Conservation (phyloP, 306 rosid genomes). For the Lagenaria siceraria region DNA sequence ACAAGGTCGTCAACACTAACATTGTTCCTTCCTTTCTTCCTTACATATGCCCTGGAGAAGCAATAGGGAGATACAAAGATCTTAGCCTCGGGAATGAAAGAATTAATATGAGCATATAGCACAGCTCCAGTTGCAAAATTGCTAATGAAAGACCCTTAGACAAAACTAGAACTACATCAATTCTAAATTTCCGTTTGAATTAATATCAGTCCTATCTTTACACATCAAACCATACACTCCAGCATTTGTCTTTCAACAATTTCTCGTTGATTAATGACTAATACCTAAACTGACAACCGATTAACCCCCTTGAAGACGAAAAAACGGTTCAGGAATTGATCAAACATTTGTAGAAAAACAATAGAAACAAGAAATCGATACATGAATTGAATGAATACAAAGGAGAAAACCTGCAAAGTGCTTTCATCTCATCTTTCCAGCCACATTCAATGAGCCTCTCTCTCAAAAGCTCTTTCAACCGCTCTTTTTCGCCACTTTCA, state of each 20-base stretch:
- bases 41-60: conserved; percentile 44
- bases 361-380: not conserved
- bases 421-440: conserved; percentile 95
- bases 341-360: not conserved
- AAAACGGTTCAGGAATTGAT: not conserved
- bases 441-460: conserved; percentile 93
- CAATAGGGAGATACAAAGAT: not conserved
- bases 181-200: not conserved
- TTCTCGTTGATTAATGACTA: not conserved
- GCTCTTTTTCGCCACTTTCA: conserved; percentile 87
- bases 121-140: not conserved
- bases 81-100: not conserved
- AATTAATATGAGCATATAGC: not conserved
- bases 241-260: not conserved
- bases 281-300: not conserved
- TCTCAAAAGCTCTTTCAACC: conserved; percentile 75
- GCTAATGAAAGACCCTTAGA: not conserved
- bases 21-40: conserved; percentile 78
- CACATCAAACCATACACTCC: not conserved
- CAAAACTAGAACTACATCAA: not conserved
- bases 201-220: not conserved
- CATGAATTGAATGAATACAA: not conserved
- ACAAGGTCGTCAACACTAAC: conserved; percentile 80
- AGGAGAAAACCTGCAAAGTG: conserved; percentile 59
- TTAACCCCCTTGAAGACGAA: not conserved